These are phyloP conservation scores for Cladosporium sp. DNA, from an alignment of 2,329 filamentous ascomycete species.

Conservation along the genomic window DNA sequence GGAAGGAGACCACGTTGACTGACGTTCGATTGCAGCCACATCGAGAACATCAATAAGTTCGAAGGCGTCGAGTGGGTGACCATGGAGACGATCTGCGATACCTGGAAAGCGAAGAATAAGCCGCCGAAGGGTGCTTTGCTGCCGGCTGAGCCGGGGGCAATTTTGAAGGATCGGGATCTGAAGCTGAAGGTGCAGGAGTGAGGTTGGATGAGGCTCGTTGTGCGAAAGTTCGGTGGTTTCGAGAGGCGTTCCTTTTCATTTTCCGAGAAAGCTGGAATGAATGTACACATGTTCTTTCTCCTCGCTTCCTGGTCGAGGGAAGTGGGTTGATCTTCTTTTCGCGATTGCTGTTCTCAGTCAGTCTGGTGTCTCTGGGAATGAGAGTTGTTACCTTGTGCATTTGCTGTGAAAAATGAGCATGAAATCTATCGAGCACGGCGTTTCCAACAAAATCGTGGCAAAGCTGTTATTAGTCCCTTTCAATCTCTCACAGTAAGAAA, in stretches of 20 bases:
- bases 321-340: background rate
- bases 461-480: background rate
- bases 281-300: background rate
- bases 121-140: conserved; percentile 60
- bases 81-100: conserved; percentile 70
- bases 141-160: conserved; percentile 57
- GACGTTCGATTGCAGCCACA: conserved; percentile 42
- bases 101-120: conserved; percentile 67
- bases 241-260: background rate
- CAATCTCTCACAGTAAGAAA: background rate
- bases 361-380: background rate
- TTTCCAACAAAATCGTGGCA: background rate
- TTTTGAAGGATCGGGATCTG: conserved; percentile 47
- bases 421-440: background rate
- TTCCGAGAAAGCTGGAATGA: background rate
- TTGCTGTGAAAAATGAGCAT: background rate
- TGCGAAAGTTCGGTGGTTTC: background rate
- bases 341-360: background rate
- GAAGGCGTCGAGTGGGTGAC: conserved; percentile 67
- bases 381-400: background rate
- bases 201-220: background rate
- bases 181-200: conserved; percentile 33
- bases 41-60: conserved; percentile 67
- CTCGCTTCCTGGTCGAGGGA: background rate
- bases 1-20: too few species aligned